Evolutionary conservation across 176 grass and related monocot species (phyloP).

Genomic region (Poa pratensis): DNA sequence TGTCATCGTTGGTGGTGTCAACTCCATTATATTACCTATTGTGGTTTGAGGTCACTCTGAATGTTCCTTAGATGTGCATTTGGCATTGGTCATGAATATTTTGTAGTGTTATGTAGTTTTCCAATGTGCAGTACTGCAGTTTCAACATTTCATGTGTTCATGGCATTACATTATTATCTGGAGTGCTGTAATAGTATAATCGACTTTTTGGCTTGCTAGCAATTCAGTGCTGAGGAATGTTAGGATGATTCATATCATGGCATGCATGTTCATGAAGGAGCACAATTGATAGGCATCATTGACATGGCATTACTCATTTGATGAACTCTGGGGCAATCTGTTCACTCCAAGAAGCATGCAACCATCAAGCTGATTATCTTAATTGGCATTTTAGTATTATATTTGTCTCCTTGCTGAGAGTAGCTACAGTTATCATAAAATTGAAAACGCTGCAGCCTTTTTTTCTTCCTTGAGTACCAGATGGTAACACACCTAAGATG

Average conservation of each 20-base stretch:
- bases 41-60: slow-evolving; percentile 42
- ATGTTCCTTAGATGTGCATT: slow-evolving; percentile 61
- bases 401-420: slow-evolving; percentile 34
- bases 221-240: slow-evolving; percentile 4
- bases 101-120: slow-evolving; percentile 43
- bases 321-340: slow-evolving; percentile 42
- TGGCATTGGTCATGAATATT: slow-evolving; percentile 45
- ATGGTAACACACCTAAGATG: slow-evolving; percentile 7
- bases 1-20: slow-evolving; percentile 41
- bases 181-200: slow-evolving; percentile 55
- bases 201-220: slow-evolving; percentile 19
- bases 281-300: slow-evolving; percentile 57
- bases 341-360: slow-evolving; percentile 38
- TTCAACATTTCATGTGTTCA: slow-evolving; percentile 45
- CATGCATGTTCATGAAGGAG: slow-evolving; percentile 67
- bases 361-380: slow-evolving; percentile 31
- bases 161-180: slow-evolving; percentile 46
- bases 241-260: slow-evolving; percentile 65
- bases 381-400: slow-evolving; percentile 4
- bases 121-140: slow-evolving; percentile 7
- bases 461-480: slow-evolving; percentile 27
- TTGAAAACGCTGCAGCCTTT: slow-evolving; percentile 12
- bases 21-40: slow-evolving; percentile 42
- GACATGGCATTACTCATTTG: slow-evolving; percentile 64
- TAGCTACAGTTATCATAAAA: slow-evolving; percentile 41